Base-by-base conservation (phyloP, 768 basidiomycete species). In the Collybiopsis luxurians region DNA sequence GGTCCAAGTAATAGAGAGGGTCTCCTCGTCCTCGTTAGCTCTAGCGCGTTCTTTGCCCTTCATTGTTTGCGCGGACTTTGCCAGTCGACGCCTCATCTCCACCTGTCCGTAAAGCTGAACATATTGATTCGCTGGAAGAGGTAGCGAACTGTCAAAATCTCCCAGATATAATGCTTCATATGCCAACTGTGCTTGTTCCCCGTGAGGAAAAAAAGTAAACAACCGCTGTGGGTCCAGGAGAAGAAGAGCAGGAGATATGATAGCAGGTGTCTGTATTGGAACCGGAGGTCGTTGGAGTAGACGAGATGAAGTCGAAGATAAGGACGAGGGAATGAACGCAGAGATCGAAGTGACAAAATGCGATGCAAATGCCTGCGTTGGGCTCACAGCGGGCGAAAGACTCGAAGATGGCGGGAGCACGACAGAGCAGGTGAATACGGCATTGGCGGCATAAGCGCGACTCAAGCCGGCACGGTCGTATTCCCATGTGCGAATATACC, bases 401-500 rank as follows among this genome's bases (percentile, higher is more conserved):
- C 31, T 21, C n/a, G 49, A 51, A 36, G 34, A 38, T 24, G 36
- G 4, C 3, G 50, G 36, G 13, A 51, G 34, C 2, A n/a, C 17
- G 12, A 51, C 50, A 36, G 50, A 39, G 23, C 50, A 51, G 9
- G 50, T 36, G 7, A 51, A 51, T 17, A 51, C 36, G 5, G 50
- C 50, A 26, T 39, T 51, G 4, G 50, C 23, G 17, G 50, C 36
- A 23, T 51, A 51, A 9, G 50, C 38, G 3, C 15, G 19, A 36
- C 21, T 21, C 15, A 51, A 34, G 4, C 21, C 24, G 4, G 19
- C 12, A 23, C 50, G 50, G 36, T 51, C 36, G 24, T 51, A 51
- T 39, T 51, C 50, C 50, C 50, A 51, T 15, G 50, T 19, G 7
- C 36, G 31, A 23, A 51, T 51, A 21, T 51, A 51, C 36, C 50